Percentiles rank a stretch among this genome's conserved stretches.
phyloP scores from a whole-genome alignment of 2,329 filamentous ascomycete species.

The Pestalotiopsis fici region DNA sequence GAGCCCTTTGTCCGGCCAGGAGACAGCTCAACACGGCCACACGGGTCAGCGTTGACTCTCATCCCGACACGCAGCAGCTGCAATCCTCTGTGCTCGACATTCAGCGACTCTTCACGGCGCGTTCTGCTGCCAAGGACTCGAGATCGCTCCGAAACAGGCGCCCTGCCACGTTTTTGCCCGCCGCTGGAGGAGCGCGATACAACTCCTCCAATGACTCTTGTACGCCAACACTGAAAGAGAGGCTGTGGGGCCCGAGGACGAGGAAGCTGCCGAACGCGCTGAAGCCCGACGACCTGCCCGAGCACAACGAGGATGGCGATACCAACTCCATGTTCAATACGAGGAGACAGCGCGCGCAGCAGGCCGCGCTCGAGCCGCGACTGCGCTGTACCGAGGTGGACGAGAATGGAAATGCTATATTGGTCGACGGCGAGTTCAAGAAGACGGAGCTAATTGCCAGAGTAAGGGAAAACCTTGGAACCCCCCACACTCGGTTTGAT shows the following conservation, averaged over 20 bases:
- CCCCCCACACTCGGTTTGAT: neutral
- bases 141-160: slow-evolving; percentile 10
- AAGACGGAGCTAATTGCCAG: slow-evolving; percentile 97
- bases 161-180: slow-evolving; percentile 13
- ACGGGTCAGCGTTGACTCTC: neutral
- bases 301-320: slow-evolving; percentile 57
- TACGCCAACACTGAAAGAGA: slow-evolving; percentile 46
- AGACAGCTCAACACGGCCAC: slow-evolving; percentile 20
- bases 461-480: slow-evolving; percentile 43
- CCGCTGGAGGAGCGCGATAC: slow-evolving; percentile 22
- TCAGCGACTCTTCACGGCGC: slow-evolving; percentile 18
- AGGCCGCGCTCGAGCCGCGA: slow-evolving; percentile 80
- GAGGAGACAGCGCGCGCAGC: slow-evolving; percentile 70
- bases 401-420: slow-evolving; percentile 84
- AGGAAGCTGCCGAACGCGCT: slow-evolving; percentile 41
- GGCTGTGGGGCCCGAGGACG: slow-evolving; percentile 44
- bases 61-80: slow-evolving; percentile 15
- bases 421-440: slow-evolving; percentile 94
- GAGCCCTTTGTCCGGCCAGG: slow-evolving; percentile 22
- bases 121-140: slow-evolving; percentile 8
- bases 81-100: slow-evolving; percentile 24
- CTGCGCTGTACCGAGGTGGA: slow-evolving; percentile 95
- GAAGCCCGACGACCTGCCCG: slow-evolving; percentile 61
- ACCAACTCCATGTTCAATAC: slow-evolving; percentile 67
- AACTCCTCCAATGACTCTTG: slow-evolving; percentile 25